These are phyloP conservation scores for Mikania micrantha DNA, from an alignment of 129 eudicot genomes.

Conservation along the genomic window DNA sequence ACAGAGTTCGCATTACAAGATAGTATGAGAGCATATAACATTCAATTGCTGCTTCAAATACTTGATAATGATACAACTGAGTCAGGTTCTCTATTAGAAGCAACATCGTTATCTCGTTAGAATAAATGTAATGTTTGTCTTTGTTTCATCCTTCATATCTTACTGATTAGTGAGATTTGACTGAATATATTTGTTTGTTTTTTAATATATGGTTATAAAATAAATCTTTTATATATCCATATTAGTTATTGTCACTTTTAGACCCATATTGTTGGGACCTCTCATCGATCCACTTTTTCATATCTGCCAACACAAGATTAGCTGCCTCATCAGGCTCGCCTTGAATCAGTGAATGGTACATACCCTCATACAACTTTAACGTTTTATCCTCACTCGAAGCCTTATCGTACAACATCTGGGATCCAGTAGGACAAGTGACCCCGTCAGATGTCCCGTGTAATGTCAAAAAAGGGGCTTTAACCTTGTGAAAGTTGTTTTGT, in stretches of 20 bases:
- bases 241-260: slow-evolving; percentile 4
- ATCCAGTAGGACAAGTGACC: slow-evolving; percentile 58
- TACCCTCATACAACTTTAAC: slow-evolving; percentile 62
- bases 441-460: slow-evolving; percentile 80
- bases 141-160: no score
- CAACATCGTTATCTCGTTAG: no score
- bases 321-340: slow-evolving; percentile 92
- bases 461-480: slow-evolving; percentile 57
- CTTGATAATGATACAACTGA: no score
- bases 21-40: no score
- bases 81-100: no score
- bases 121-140: no score
- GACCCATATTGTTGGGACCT: slow-evolving; percentile 54
- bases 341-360: slow-evolving; percentile 81
- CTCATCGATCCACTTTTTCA: slow-evolving; percentile 87
- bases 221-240: not conserved
- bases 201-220: not conserved
- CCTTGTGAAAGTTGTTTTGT: slow-evolving; percentile 66
- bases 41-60: no score
- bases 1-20: no score
- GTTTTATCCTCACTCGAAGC: slow-evolving; percentile 63
- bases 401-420: slow-evolving; percentile 69
- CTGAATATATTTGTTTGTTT: no score
- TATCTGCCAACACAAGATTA: slow-evolving; percentile 60
- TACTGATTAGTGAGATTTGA: no score